Base-by-base conservation (phyloP, 176 grass and related monocot genomes). In the Lolium perenne region DNA sequence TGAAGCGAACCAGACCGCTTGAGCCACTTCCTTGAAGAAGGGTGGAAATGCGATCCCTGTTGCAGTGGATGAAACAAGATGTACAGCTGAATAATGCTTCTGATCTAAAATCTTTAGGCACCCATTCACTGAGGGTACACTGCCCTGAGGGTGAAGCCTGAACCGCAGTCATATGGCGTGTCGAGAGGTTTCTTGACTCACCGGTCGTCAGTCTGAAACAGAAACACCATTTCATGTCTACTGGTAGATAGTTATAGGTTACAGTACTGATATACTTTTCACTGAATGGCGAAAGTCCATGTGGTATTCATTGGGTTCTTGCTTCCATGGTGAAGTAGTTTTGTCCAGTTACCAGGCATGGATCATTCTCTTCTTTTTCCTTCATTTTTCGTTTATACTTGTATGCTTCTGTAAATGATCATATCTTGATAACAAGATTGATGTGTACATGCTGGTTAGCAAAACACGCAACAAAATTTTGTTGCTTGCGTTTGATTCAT, bases 31-130 rank as follows among this genome's bases (percentile, higher is more conserved):
- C 17, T 51, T 58, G 75, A 20, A 80, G 8, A 81, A 53, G 12
- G 45, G 57, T 80, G 43, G 57, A 10, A 66, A 50, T 81, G 79
- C n/a, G 64, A 46, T 81, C 15, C 25, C 25, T 35, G 60, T 32
- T 50, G 43, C 22, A 25, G 22, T 32, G 58, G 8, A 1, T 57
- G 57, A 80, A 64, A 80, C 22, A 64, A 41, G 41, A 80, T 63
- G 78, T 80, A 63, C 45, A 21, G 10, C 79, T 1, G 3, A 68
- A 10, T 50, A 38, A 17, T 38, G 79, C 29, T 51, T 69, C 47
- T 54, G 16, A 77, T 77, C 26, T 76, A 54, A 70, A 76, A 76
- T 20, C 49, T 35, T 53, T 76, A 76, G 49, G 73, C 16, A 55
- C 25, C 25, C 13, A 18, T 53, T 55, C 13, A 51, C 72, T 75